These are phyloP conservation scores for Leptographium wingfieldii DNA, from an alignment of 2,329 filamentous ascomycete genomes.

Conservation along the genomic window DNA sequence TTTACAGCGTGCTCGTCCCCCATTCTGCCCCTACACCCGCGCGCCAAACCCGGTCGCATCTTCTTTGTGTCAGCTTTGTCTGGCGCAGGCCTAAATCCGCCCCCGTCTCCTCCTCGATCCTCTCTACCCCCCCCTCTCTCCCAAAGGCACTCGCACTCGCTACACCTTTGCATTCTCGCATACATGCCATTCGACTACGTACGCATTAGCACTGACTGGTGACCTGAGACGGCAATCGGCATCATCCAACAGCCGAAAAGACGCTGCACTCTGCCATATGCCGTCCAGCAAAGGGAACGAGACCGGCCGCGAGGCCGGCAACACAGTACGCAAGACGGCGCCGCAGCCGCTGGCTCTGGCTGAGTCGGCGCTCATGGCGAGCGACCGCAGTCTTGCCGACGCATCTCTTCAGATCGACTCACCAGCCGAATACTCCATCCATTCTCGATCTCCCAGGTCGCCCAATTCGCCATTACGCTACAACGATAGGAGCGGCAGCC, in stretches of 20 bases:
- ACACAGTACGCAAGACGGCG: conserved; percentile 46
- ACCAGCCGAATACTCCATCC: conserved; percentile 21
- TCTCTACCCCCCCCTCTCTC: not conserved
- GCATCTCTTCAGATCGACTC: conserved; percentile 19
- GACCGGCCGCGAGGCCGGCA: conserved; percentile 7
- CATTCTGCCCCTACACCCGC: not conserved
- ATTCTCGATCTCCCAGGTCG: conserved; percentile 28
- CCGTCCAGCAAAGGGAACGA: not conserved
- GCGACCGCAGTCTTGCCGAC: conserved; percentile 22
- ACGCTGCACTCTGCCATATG: not conserved
- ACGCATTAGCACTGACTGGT: not conserved
- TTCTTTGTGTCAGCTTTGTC: conserved; percentile 11
- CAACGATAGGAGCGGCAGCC: conserved; percentile 21
- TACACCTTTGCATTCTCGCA: not conserved
- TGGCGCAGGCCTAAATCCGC: conserved; percentile 24
- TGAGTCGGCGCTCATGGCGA: conserved; percentile 22
- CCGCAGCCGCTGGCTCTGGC: conserved; percentile 45
- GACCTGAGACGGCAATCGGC: not conserved
- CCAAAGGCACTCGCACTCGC: not conserved
- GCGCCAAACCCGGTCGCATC: conserved; percentile 3
- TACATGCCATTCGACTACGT: not conserved
- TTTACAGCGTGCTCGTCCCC: not conserved
- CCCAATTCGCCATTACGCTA: conserved; percentile 32
- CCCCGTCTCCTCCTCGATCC: conserved; percentile 15
- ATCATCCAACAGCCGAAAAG: not conserved